These are phyloP conservation scores for Hydnum rufescens DNA, from an alignment of 768 basidiomycete species.

Conservation along the genomic window DNA sequence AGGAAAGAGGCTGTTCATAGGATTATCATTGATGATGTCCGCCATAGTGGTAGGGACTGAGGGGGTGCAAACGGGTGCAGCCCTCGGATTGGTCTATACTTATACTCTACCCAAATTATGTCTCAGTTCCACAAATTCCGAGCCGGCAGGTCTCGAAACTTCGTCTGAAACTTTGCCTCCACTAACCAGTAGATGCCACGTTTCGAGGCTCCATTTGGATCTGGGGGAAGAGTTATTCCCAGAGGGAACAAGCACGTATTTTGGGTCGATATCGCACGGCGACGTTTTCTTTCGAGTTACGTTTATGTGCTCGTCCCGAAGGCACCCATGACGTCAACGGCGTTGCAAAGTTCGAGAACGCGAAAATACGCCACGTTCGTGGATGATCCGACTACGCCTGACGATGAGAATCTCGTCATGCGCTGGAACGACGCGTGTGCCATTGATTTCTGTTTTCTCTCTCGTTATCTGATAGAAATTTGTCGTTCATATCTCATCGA, in stretches of 20 bases:
- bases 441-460: neutral
- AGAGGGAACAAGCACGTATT: conserved; percentile 39
- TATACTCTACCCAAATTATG: too few relatives aligned
- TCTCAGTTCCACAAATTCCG: too few relatives aligned
- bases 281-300: conserved; percentile 48
- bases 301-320: conserved; percentile 29
- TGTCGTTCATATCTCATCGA: conserved; percentile 33
- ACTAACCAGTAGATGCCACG: too few relatives aligned
- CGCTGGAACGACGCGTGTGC: conserved; percentile 50
- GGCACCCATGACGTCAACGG: conserved; percentile 32
- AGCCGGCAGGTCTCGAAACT: neutral
- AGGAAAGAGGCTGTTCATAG: too few relatives aligned
- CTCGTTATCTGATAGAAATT: neutral
- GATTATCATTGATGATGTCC: too few relatives aligned
- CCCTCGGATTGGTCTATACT: too few relatives aligned
- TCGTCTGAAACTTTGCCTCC: neutral
- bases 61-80: too few relatives aligned
- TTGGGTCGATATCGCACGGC: conserved; percentile 40
- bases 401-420: conserved; percentile 48
- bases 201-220: neutral
- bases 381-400: conserved; percentile 38
- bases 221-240: neutral
- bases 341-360: conserved; percentile 33
- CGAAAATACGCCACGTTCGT: conserved; percentile 49
- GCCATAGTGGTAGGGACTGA: too few relatives aligned